Evolutionary conservation across 495 filamentous ascomycete species (phyloP).

Genomic region (Penicillium malachiteum): DNA sequence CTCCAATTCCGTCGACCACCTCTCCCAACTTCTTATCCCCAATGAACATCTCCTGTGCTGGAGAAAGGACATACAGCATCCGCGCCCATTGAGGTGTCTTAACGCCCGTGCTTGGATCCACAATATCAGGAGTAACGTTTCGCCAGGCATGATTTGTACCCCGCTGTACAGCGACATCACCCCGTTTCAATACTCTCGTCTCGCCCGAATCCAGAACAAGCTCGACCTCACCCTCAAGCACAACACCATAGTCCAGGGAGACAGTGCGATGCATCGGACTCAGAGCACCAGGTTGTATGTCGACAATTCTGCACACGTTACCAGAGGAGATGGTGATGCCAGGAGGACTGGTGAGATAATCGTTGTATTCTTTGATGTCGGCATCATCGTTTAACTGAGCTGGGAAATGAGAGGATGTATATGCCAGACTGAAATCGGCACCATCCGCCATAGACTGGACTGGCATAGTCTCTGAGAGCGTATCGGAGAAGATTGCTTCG

Average conservation of each 20-base stretch:
- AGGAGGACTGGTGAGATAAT: slow-evolving; percentile 38
- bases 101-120: slow-evolving; percentile 12
- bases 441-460: slow-evolving; percentile 22
- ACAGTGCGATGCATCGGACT: slow-evolving; percentile 71
- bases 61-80: slow-evolving; percentile 57
- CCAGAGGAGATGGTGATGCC: slow-evolving; percentile 54
- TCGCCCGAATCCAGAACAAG: slow-evolving; percentile 66
- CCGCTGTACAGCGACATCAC: slow-evolving; percentile 67
- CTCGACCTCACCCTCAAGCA: slow-evolving; percentile 71
- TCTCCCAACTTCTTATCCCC: slow-evolving; percentile 41
- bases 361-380: slow-evolving; percentile 39
- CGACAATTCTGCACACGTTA: slow-evolving; percentile 54
- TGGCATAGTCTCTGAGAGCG: slow-evolving; percentile 24
- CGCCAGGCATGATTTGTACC: slow-evolving; percentile 45
- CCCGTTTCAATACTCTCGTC: slow-evolving; percentile 62
- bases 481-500: slow-evolving; percentile 33
- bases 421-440: slow-evolving; percentile 36
- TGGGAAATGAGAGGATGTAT: slow-evolving; percentile 56
- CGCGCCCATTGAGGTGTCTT: slow-evolving; percentile 41
- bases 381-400: slow-evolving; percentile 48
- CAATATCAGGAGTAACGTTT: slow-evolving; percentile 34
- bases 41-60: slow-evolving; percentile 38
- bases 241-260: slow-evolving; percentile 69
- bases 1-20: slow-evolving; percentile 43
- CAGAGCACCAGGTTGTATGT: slow-evolving; percentile 60